Percentiles rank a stretch among this genome's conserved stretches.
Conservation (phyloP, 371 early-diverging fungal genomes). For the Rhizopus delemar region DNA sequence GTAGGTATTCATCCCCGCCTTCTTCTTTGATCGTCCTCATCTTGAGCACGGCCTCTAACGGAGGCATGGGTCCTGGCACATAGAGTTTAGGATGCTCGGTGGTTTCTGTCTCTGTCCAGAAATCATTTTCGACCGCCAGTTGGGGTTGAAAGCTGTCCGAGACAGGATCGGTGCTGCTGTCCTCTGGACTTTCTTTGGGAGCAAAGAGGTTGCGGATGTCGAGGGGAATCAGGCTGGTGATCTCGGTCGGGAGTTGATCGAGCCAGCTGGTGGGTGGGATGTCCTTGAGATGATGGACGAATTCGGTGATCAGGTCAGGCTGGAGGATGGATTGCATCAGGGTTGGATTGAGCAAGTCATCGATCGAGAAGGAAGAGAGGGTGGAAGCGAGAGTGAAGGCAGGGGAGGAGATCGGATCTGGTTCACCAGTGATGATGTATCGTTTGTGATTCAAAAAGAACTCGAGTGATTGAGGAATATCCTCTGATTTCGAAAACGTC, state of each 20-base stretch:
- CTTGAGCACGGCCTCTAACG: slow-evolving; percentile 23
- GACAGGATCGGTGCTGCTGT: not conserved
- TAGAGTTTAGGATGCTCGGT: slow-evolving; percentile 13
- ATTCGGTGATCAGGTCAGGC: slow-evolving; percentile 14
- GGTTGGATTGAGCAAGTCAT: slow-evolving; percentile 12
- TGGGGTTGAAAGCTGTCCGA: not conserved
- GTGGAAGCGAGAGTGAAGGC: not conserved
- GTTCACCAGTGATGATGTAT: slow-evolving; percentile 27
- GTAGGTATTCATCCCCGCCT: slow-evolving; percentile 15
- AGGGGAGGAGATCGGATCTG: not conserved
- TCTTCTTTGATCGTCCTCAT: slow-evolving; percentile 23
- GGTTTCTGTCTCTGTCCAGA: slow-evolving; percentile 6
- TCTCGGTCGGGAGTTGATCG: slow-evolving; percentile 15
- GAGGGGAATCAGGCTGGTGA: slow-evolving; percentile 17
- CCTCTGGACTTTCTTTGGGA: not conserved
- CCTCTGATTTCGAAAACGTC: slow-evolving; percentile 35
- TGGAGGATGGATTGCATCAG: slow-evolving; percentile 19
- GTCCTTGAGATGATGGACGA: slow-evolving; percentile 20
- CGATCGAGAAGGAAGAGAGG: not conserved
- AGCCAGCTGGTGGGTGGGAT: slow-evolving; percentile 19
- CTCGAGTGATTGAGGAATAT: slow-evolving; percentile 41
- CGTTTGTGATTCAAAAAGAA: slow-evolving; percentile 36
- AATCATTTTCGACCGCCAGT: slow-evolving; percentile 15
- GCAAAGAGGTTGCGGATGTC: slow-evolving; percentile 9
- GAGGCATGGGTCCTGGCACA: slow-evolving; percentile 20